Evolutionary conservation across 768 basidiomycete genomes (phyloP), one percentile per base, ranked within the genome.

Genomic region (Mycena alexandri): DNA sequence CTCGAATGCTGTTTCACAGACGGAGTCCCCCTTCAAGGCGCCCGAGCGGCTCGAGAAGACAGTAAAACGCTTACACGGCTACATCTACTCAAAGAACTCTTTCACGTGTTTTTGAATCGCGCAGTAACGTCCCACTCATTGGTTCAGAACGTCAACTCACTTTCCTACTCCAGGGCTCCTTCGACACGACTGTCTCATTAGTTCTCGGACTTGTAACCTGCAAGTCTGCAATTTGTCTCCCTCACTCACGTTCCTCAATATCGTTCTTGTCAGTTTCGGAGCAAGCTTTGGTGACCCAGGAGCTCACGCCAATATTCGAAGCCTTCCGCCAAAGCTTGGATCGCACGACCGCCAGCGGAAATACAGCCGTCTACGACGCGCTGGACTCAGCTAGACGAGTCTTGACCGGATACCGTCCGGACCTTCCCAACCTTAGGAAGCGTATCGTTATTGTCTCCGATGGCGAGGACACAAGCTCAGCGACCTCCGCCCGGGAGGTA

Each of bases 391-490:
- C 77, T 13, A 43, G 75, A 24, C 69, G 56, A 4, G 62, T 71
- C 19, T 62, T 78, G 5, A 60, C 65, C 9, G 52, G 70, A 36
- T 74, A 68, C 63, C 67, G 75, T 13, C 69, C 67, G 9, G 77
- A 75, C 46, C 60, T 76, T 5, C 71, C 73, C 1, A 70, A 71
- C 10, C 73, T 78, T 22, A 70, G 73, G 14, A 65, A 69, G 43
- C 65, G 75, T 21, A 73, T 78, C 47, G 72, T 78, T 51, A 74
- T 78, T 24, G 75, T 78, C 0, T 74, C 77, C 5, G 77, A 78
- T 52, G 77, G 77, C 0, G 72, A 74, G 36, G 76, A 77, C 53
- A 78, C 77, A 29, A 72, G 62, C 57, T 76, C 75, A 1, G 51
- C 48, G 34, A 46, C 41, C 12, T 41, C 61, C 2, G 47, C 73